These are phyloP conservation scores for Aquilaria yunnanensis DNA, from an alignment of 345 rosid genomes.

Conservation along the genomic window DNA sequence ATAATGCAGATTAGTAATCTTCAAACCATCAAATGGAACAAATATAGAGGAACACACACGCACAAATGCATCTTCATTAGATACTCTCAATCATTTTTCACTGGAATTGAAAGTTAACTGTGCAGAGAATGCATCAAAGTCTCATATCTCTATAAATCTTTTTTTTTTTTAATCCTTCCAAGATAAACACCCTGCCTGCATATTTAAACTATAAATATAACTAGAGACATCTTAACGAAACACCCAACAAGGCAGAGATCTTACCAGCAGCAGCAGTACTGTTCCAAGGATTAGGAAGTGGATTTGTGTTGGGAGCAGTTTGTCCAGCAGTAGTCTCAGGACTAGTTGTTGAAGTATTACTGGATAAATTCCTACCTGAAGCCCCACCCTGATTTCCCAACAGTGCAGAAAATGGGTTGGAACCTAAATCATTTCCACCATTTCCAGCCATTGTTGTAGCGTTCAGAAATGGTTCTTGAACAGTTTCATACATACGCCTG, in stretches of 20 bases:
- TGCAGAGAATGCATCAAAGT: too few species aligned
- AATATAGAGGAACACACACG: too few species aligned
- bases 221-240: background rate
- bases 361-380: constrained; percentile 37
- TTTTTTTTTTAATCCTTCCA: too few species aligned
- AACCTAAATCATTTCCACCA: constrained; percentile 32
- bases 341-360: constrained; percentile 35
- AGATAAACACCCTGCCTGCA: too few species aligned
- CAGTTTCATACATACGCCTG: constrained; percentile 90
- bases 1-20: background rate
- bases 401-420: constrained; percentile 65
- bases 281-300: constrained; percentile 89
- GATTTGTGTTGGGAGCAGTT: constrained; percentile 67
- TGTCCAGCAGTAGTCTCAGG: constrained; percentile 43
- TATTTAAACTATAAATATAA: too few species aligned
- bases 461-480: constrained; percentile 79
- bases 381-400: constrained; percentile 44
- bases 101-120: too few species aligned
- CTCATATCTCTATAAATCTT: too few species aligned
- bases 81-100: too few species aligned
- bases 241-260: constrained; percentile 3
- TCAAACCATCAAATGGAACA: too few species aligned
- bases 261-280: constrained; percentile 45
- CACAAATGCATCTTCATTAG: too few species aligned
- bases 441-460: constrained; percentile 74